phyloP scores from a whole-genome alignment of 495 filamentous ascomycete species.

The Aspergillus hancockii region DNA sequence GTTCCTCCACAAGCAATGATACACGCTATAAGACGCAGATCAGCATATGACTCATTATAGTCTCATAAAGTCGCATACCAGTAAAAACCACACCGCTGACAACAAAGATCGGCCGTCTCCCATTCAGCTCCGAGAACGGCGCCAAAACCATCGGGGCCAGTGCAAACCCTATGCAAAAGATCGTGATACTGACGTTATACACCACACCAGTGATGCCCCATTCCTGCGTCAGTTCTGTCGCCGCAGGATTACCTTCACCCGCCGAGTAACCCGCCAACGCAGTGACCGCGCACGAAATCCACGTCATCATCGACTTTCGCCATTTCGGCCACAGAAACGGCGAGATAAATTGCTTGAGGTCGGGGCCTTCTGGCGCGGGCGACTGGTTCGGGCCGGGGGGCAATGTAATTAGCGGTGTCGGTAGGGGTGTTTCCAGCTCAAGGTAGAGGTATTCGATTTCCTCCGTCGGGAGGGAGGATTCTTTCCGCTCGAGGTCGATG shows the following conservation, averaged over 20 bases:
- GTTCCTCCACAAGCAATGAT: constrained; percentile 80
- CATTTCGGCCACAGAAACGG: constrained; percentile 73
- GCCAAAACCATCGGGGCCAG: constrained; percentile 88
- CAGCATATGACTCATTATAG: background rate
- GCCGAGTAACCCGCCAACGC: constrained; percentile 78
- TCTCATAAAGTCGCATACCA: constrained; percentile 25
- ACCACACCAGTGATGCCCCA: constrained; percentile 65
- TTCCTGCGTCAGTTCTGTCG: constrained; percentile 59
- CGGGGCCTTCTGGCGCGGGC: constrained; percentile 55
- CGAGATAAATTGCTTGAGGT: constrained; percentile 65
- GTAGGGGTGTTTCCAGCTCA: constrained; percentile 68
- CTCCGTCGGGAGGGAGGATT: constrained; percentile 8
- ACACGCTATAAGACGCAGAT: constrained; percentile 44
- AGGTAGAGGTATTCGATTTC: constrained; percentile 70
- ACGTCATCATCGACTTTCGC: constrained; percentile 72
- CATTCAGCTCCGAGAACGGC: constrained; percentile 87
- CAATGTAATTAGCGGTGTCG: constrained; percentile 51
- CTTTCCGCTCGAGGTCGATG: background rate
- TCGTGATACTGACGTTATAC: constrained; percentile 75
- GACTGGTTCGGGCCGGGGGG: constrained; percentile 33
- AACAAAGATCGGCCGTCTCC: constrained; percentile 79
- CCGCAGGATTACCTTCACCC: constrained; percentile 73
- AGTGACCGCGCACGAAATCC: constrained; percentile 73
- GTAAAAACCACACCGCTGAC: constrained; percentile 69
- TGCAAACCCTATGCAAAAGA: constrained; percentile 81